phyloP scores from a whole-genome alignment of 306 rosid species.

The Trifolium dubium region DNA sequence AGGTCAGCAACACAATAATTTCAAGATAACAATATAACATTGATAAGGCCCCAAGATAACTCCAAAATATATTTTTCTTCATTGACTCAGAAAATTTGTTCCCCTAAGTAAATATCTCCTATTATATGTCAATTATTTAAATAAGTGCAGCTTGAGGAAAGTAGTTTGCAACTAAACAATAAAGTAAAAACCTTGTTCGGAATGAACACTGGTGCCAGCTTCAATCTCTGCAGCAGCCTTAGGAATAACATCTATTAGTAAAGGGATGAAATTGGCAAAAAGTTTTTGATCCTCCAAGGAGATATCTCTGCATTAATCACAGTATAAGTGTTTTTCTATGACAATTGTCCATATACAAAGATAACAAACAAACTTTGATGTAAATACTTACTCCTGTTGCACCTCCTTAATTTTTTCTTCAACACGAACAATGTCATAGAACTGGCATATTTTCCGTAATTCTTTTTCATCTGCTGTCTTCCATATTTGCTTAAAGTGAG shows the following conservation, averaged over 20 bases:
- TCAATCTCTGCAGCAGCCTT: conserved; percentile 81
- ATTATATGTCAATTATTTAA: neutral
- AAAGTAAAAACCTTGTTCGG: conserved; percentile 52
- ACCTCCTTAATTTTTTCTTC: conserved; percentile 54
- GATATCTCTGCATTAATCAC: conserved; percentile 50
- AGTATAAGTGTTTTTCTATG: conserved; percentile 20
- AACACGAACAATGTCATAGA: conserved; percentile 56
- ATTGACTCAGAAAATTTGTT: conserved; percentile 8
- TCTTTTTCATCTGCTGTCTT: conserved; percentile 52
- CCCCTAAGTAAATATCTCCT: neutral
- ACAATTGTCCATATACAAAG: conserved; percentile 32
- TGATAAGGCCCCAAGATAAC: neutral
- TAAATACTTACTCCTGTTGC: conserved; percentile 64
- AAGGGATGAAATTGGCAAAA: conserved; percentile 77
- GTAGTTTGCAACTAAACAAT: conserved; percentile 32
- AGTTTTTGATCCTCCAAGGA: conserved; percentile 60
- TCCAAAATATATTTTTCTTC: neutral
- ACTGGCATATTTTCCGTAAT: conserved; percentile 65
- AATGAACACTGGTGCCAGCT: conserved; percentile 60
- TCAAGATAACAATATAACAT: conserved; percentile 7
- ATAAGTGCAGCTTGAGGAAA: conserved; percentile 4
- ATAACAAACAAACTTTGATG: conserved; percentile 22
- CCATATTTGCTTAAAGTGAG: conserved; percentile 94
- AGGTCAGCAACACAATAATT: conserved; percentile 7
- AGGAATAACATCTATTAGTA: conserved; percentile 83